Evolutionary conservation across 1,139 yeast genomes (phyloP).

Genomic region (Nadsonia starkeyi-henricii): DNA sequence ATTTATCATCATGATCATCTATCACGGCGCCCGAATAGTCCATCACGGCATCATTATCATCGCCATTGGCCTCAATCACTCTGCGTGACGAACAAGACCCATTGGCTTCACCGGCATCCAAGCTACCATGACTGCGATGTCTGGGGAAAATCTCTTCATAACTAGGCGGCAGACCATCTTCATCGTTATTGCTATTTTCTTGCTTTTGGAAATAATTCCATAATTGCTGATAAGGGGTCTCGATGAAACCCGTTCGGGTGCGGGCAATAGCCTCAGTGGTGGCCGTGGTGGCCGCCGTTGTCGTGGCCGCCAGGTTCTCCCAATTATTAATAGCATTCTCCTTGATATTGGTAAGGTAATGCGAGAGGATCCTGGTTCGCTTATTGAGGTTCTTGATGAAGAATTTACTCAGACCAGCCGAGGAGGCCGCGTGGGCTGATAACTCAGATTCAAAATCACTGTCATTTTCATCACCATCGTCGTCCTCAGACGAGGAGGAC

Average conservation of each 20-base stretch:
- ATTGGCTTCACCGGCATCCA: too few species aligned
- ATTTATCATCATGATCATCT: too few species aligned
- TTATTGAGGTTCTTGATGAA: neutral
- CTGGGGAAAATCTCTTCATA: conserved; percentile 85
- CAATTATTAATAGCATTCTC: neutral
- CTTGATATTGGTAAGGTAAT: neutral
- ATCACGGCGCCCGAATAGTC: too few species aligned
- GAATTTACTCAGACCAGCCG: neutral
- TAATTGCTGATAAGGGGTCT: neutral
- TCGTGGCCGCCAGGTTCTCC: neutral
- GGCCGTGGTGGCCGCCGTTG: neutral
- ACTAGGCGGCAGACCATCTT: conserved; percentile 33
- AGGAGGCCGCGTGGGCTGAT: conserved; percentile 8
- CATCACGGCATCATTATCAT: conserved; percentile 3
- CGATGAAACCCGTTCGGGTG: neutral
- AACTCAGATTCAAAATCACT: conserved; percentile 7
- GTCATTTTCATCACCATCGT: conserved; percentile 18
- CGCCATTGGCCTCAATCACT: conserved; percentile 8
- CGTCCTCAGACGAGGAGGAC: conserved; percentile 11
- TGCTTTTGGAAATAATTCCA: neutral
- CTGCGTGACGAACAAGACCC: too few species aligned
- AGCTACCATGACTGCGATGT: too few species aligned
- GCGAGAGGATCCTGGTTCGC: neutral
- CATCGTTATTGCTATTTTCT: neutral
- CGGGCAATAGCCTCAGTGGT: too few species aligned